These are phyloP conservation scores for Aspergillus biplanus DNA, from an alignment of 495 filamentous ascomycete genomes.

Conservation along the genomic window DNA sequence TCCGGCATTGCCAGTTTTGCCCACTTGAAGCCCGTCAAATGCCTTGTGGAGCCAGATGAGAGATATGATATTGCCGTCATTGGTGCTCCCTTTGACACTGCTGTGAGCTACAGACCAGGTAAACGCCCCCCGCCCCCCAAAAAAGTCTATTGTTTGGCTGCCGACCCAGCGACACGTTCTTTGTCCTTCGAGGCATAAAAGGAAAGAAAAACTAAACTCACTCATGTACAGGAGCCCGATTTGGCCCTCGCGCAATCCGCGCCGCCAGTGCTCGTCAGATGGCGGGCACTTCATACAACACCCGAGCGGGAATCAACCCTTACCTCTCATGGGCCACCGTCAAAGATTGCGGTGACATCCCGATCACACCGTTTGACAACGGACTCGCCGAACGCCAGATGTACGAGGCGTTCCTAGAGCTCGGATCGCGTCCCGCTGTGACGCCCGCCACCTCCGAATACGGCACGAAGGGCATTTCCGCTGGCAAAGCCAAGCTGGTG, in stretches of 20 bases:
- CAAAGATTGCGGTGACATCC: slow-evolving; percentile 83
- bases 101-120: slow-evolving; percentile 79
- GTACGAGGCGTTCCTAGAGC: slow-evolving; percentile 72
- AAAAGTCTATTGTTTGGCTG: not conserved
- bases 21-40: slow-evolving; percentile 74
- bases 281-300: slow-evolving; percentile 75
- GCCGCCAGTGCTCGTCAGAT: slow-evolving; percentile 76
- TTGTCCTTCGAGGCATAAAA: slow-evolving; percentile 24
- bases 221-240: slow-evolving; percentile 62
- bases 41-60: slow-evolving; percentile 67
- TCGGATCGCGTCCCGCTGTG: slow-evolving; percentile 55
- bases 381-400: slow-evolving; percentile 75
- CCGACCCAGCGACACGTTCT: slow-evolving; percentile 6
- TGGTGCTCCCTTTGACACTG: slow-evolving; percentile 84
- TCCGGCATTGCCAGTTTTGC: slow-evolving; percentile 81
- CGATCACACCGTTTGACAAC: slow-evolving; percentile 80
- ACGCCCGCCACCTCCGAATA: slow-evolving; percentile 37
- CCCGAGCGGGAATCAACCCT: slow-evolving; percentile 75
- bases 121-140: slow-evolving; percentile 27
- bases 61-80: slow-evolving; percentile 80
- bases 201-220: not conserved
- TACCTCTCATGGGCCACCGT: slow-evolving; percentile 73
- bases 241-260: slow-evolving; percentile 81
- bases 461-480: slow-evolving; percentile 46
- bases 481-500: slow-evolving; percentile 66